phyloP scores from a whole-genome alignment of 2,329 filamentous ascomycete species.

The Rhytidhysteron rufulum region DNA sequence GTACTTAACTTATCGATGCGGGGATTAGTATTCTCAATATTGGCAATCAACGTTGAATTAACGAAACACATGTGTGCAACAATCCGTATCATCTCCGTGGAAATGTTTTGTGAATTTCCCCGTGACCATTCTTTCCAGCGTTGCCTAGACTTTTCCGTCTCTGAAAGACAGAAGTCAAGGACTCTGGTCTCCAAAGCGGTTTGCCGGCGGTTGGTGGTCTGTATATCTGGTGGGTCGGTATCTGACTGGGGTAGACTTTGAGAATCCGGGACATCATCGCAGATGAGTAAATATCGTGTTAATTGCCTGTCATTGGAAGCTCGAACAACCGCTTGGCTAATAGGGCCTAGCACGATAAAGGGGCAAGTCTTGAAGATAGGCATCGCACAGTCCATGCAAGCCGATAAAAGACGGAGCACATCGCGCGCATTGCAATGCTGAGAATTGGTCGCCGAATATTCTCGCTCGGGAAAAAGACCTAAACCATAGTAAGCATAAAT shows the following conservation, averaged over 20 bases:
- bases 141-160: conserved; percentile 43
- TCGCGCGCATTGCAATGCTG: conserved; percentile 62
- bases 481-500: conserved; percentile 12
- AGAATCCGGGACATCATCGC: conserved; percentile 12
- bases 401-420: conserved; percentile 64
- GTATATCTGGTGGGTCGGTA: conserved; percentile 5
- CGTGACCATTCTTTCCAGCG: conserved; percentile 41
- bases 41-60: conserved; percentile 26
- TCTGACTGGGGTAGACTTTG: conserved; percentile 5
- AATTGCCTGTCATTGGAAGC: conserved; percentile 39
- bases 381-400: conserved; percentile 58
- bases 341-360: conserved; percentile 35
- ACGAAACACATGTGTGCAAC: conserved; percentile 48
- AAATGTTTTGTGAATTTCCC: conserved; percentile 45
- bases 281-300: conserved; percentile 49
- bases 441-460: conserved; percentile 63
- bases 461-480: conserved; percentile 55
- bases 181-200: conserved; percentile 27
- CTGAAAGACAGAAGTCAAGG: conserved; percentile 44
- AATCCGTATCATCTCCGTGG: conserved; percentile 48
- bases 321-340: conserved; percentile 44
- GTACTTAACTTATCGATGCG: conserved; percentile 19
- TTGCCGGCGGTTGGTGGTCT: conserved; percentile 14
- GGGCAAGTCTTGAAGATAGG: conserved; percentile 15
- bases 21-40: conserved; percentile 16